Evolutionary conservation across 768 basidiomycete genomes (phyloP), one percentile per base, ranked within the genome.

Genomic region (Rhodotorula toruloides): DNA sequence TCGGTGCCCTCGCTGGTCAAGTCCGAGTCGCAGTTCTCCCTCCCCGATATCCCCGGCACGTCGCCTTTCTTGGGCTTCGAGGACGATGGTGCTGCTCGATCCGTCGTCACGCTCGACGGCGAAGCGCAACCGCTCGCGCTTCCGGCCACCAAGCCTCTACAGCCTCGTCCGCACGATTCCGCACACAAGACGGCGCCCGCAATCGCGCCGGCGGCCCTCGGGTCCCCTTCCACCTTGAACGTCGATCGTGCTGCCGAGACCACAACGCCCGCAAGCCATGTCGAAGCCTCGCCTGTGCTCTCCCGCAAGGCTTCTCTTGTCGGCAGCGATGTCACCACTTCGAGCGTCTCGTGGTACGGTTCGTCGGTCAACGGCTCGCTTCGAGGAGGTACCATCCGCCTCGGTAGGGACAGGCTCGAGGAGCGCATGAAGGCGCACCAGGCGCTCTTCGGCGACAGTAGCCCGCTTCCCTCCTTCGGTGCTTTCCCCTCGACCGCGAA

Each of bases 11-110:
- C 37, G 46, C 61, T 63, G 46, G 42, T 17, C 10, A 55, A 61
- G 37, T 58, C 56, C 43, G 63, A 65, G 19, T 58, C 60, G 27
- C 62, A 64, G 49, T 71, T 61, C 56, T 64, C 70, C 11, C 59
- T 71, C 2, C 70, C 70, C 40, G 70, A 71, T 47, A 58, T 71
- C 29, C 58, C 58, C 5, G 62, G 61, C 39, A 65, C 53, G 22
- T 67, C 65, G 21, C 70, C 70, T 17, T 71, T 71, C 65, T 34
- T 71, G 34, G 70, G 70, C n/a, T 71, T 71, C 56, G 57, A 49
- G 22, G 70, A 67, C 46, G 59, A 64, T 22, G 70, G 63, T 22
- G 21, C 40, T 4, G 61, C 64, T 7, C 29, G 29, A 3, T 56
- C 61, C 12, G 67, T 68, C 40, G 67, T 63, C n/a, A 60, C 61